Evolutionary conservation across 2,329 filamentous ascomycete genomes (phyloP), one percentile per base, ranked within the genome.

Genomic region (Coniochaeta sp.): DNA sequence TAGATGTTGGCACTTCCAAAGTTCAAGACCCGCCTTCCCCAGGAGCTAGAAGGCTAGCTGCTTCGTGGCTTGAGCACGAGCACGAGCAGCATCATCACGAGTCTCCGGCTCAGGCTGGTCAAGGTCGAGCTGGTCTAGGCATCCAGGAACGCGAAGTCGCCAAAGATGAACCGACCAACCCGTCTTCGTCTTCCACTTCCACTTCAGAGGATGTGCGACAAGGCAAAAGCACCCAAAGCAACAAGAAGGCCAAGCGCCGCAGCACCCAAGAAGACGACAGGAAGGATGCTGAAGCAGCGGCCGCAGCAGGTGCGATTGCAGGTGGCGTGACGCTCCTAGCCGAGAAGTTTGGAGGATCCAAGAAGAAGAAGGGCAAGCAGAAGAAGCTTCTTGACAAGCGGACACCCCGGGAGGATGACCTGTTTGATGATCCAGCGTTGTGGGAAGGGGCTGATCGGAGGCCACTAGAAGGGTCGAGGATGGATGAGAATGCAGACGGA

Each of bases 381-480:
- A 73, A 73, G 63, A 74, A 74, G 68, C 69, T 68, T 55, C 67
- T 74, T 62, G 77, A 79, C 64, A 75, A 75, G 63, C 71, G 73
- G 63, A 67, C 71, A 38, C 60, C 71, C 14, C 68, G 67, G 57
- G 73, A 74, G 16, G 76, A 80, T 52, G 76, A 79, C 64, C 66
- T 77, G 33, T 77, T 79, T 67, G 75, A 81, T 62, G 75, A 79
- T 64, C 69, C 75, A 58, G 69, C 72, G 17, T 67, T 79, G 28
- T 78, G 76, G 77, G 76, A 81, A 65, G 74, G 73, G 26, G 71
- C 72, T 14, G 74, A 79, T 52, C 73, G 72, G 62, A 77, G 72
- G 62, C 63, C 63, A 8, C 40, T 74, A 17, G 65, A 69, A 40
- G 64, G 60, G 34, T 60, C 43, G 65, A 62, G 44, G 58, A 66